Conservation (phyloP, 2,329 filamentous ascomycete species). For the Talaromyces sp. region DNA sequence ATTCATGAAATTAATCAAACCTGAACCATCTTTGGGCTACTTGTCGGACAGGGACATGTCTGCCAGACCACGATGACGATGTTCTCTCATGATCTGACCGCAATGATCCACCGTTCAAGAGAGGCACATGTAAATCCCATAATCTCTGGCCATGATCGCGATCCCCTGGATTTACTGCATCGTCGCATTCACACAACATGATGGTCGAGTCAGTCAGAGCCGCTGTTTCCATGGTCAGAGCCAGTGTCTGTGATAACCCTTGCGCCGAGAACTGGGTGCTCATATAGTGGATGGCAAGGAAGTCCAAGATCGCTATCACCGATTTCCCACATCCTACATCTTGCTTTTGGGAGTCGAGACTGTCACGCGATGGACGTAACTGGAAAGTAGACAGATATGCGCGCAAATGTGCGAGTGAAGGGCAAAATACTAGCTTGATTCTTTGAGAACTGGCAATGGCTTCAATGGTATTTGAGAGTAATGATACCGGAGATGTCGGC, state of each 20-base stretch:
- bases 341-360: neutral
- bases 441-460: constrained; percentile 64
- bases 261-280: constrained; percentile 47
- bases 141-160: constrained; percentile 28
- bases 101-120: constrained; percentile 56
- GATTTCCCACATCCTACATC: constrained; percentile 15
- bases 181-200: constrained; percentile 39
- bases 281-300: constrained; percentile 37
- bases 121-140: constrained; percentile 53
- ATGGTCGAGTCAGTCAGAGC: constrained; percentile 28
- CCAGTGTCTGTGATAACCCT: constrained; percentile 43
- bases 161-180: constrained; percentile 26
- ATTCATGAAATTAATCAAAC: constrained; percentile 36
- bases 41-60: constrained; percentile 53
- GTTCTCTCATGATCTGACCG: constrained; percentile 45
- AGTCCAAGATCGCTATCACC: constrained; percentile 38
- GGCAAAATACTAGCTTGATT: constrained; percentile 66
- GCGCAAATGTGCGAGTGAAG: constrained; percentile 70
- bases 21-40: constrained; percentile 63
- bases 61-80: constrained; percentile 50
- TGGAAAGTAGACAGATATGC: constrained; percentile 60
- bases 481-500: neutral
- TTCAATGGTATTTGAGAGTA: constrained; percentile 62
- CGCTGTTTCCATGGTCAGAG: constrained; percentile 36
- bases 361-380: neutral